Evolutionary conservation across 805 yeast species (phyloP).

Genomic region (Candida sonorensis): DNA sequence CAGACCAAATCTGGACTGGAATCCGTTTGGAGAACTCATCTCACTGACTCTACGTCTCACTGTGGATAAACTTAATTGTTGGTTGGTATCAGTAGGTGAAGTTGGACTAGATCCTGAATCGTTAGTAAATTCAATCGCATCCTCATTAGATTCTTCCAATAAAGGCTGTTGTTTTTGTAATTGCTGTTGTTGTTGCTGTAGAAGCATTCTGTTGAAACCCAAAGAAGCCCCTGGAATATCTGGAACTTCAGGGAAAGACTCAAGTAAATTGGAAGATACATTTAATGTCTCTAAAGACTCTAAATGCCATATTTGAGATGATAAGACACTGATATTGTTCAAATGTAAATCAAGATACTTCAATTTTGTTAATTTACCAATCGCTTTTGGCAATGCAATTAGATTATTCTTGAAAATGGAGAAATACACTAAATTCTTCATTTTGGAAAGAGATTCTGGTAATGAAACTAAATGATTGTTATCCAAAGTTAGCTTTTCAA

Average conservation of each 20-base stretch:
- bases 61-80: not conserved
- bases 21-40: not conserved
- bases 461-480: conserved; percentile 74
- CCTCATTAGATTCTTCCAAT: conserved; percentile 1
- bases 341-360: conserved; percentile 73
- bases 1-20: conserved; percentile 7
- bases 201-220: too few relatives aligned
- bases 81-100: not conserved
- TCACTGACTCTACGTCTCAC: conserved; percentile 8
- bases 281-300: conserved; percentile 52
- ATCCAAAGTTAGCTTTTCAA: conserved; percentile 71
- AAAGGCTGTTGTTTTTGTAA: conserved; percentile 1
- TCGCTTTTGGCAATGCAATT: conserved; percentile 58
- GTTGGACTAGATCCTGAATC: not conserved
- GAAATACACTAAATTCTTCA: conserved; percentile 54
- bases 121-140: conserved; percentile 1
- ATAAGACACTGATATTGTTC: conserved; percentile 68
- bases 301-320: conserved; percentile 61
- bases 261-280: conserved; percentile 65
- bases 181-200: too few relatives aligned
- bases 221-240: conserved; percentile 16
- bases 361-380: conserved; percentile 54
- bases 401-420: conserved; percentile 73
- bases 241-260: conserved; percentile 49
- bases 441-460: conserved; percentile 59